These are phyloP conservation scores for Xylaria palmicola DNA, from an alignment of 495 filamentous ascomycete genomes.

Conservation along the genomic window DNA sequence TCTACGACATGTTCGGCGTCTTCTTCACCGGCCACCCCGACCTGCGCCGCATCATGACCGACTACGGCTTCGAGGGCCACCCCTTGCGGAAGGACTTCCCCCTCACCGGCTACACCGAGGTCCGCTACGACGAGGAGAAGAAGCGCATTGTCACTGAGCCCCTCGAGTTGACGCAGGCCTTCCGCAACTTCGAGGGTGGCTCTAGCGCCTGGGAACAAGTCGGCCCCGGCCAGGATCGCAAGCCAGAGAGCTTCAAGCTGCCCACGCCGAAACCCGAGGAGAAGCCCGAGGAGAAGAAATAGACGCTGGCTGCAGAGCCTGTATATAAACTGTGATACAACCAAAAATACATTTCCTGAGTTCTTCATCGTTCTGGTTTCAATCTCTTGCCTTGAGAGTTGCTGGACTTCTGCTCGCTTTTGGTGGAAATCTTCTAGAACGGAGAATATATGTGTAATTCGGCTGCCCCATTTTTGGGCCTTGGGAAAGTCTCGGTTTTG, in stretches of 20 bases:
- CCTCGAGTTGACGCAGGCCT: slow-evolving; percentile 96
- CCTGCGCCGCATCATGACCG: slow-evolving; percentile 97
- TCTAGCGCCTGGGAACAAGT: slow-evolving; percentile 86
- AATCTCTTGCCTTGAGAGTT: neutral
- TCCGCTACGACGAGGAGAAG: slow-evolving; percentile 98
- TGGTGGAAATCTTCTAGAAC: no score
- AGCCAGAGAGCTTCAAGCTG: slow-evolving; percentile 88
- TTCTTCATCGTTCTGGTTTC: neutral
- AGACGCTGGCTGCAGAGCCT: slow-evolving; percentile 33
- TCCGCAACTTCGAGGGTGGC: slow-evolving; percentile 94
- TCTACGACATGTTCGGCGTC: slow-evolving; percentile 96
- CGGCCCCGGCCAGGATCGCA: slow-evolving; percentile 74
- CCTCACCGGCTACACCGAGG: slow-evolving; percentile 96
- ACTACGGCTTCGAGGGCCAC: slow-evolving; percentile 99
- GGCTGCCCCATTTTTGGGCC: no score
- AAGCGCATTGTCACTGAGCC: slow-evolving; percentile 98
- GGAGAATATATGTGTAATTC: no score
- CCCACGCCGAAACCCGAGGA: slow-evolving; percentile 93
- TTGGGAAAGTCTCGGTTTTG: no score
- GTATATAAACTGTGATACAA: slow-evolving; percentile 34
- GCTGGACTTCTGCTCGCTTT: no score
- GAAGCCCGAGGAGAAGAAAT: slow-evolving; percentile 93
- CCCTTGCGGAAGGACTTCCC: slow-evolving; percentile 98
- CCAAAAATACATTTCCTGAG: slow-evolving; percentile 10
- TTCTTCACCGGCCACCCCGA: slow-evolving; percentile 96